Evolutionary conservation across 2,329 filamentous ascomycete species (phyloP).

Genomic region (Curvularia hawaiiensis): DNA sequence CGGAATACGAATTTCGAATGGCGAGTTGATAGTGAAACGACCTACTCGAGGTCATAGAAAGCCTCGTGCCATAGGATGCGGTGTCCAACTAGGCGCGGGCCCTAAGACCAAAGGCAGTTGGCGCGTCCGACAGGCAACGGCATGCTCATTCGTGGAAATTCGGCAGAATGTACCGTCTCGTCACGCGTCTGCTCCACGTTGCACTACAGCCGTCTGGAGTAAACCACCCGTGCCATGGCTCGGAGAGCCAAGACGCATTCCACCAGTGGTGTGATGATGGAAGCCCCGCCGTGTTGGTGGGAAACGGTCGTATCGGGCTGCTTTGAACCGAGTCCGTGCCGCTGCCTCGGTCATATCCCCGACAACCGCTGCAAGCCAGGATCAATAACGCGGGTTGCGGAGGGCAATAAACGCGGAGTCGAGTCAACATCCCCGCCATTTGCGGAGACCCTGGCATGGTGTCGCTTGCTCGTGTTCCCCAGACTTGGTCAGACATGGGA

Average conservation of each 20-base stretch:
- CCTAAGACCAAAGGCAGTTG: slow-evolving; percentile 13
- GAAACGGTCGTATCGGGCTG: slow-evolving; percentile 12
- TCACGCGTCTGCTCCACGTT: neutral
- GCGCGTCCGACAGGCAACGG: neutral
- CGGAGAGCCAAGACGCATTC: slow-evolving; percentile 8
- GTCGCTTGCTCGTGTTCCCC: slow-evolving; percentile 17
- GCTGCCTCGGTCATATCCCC: slow-evolving; percentile 17
- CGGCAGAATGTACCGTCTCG: neutral
- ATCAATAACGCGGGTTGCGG: slow-evolving; percentile 13
- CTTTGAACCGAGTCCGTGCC: slow-evolving; percentile 19
- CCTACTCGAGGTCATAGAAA: slow-evolving; percentile 15
- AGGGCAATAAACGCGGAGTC: slow-evolving; percentile 20
- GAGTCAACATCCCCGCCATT: slow-evolving; percentile 22
- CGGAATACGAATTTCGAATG: neutral
- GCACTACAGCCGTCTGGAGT: slow-evolving; percentile 6
- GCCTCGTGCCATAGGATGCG: slow-evolving; percentile 14
- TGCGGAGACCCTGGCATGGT: slow-evolving; percentile 25
- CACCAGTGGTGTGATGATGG: slow-evolving; percentile 12
- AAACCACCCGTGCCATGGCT: slow-evolving; percentile 6
- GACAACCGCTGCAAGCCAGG: slow-evolving; percentile 12
- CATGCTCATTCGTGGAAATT: slow-evolving; percentile 14
- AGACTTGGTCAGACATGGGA: slow-evolving; percentile 16
- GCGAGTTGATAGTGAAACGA: slow-evolving; percentile 13
- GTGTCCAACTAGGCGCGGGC: slow-evolving; percentile 12
- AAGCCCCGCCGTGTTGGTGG: slow-evolving; percentile 9